Percentiles rank a stretch among this genome's conserved stretches.
These are phyloP conservation scores for Neofusicoccum ribis DNA, from an alignment of 2,329 filamentous ascomycete genomes.

Conservation along the genomic window DNA sequence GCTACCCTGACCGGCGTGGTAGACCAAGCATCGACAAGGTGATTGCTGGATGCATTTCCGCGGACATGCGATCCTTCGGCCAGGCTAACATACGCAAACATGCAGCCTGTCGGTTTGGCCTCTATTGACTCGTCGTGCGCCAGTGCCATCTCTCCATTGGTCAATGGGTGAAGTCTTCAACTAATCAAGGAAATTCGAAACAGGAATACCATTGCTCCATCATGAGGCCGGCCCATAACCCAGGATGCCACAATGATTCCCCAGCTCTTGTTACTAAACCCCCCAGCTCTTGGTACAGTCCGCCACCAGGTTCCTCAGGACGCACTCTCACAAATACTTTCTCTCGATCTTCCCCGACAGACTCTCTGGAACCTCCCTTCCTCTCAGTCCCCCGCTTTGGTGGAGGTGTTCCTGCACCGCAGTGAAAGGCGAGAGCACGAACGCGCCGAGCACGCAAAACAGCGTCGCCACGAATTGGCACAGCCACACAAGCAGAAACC, in stretches of 20 bases:
- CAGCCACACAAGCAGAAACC: conserved; percentile 58
- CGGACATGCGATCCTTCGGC: background rate
- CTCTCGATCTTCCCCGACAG: conserved; percentile 7
- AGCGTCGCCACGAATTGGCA: conserved; percentile 67
- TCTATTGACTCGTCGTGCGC: background rate
- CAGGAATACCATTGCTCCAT: background rate
- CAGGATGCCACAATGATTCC: background rate
- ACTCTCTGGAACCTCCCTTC: conserved; percentile 3
- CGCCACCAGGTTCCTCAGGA: too few species aligned
- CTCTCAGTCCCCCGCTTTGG: conserved; percentile 14
- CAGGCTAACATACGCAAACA: background rate
- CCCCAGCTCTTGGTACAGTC: background rate
- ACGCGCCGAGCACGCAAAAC: conserved; percentile 63
- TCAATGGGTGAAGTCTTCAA: too few species aligned
- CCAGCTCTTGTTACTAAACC: background rate
- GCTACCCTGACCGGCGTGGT: too few species aligned
- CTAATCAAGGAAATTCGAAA: too few species aligned
- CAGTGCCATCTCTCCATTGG: too few species aligned
- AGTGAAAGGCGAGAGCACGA: conserved; percentile 52
- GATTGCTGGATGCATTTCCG: background rate
- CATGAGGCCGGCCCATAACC: background rate
- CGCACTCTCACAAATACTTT: conserved; percentile 8
- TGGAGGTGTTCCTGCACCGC: conserved; percentile 47
- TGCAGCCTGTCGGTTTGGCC: background rate
- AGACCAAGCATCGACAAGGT: too few species aligned